Conservation (phyloP, 1,284 basidiomycete genomes). For the Uromyces viciae-fabae region DNA sequence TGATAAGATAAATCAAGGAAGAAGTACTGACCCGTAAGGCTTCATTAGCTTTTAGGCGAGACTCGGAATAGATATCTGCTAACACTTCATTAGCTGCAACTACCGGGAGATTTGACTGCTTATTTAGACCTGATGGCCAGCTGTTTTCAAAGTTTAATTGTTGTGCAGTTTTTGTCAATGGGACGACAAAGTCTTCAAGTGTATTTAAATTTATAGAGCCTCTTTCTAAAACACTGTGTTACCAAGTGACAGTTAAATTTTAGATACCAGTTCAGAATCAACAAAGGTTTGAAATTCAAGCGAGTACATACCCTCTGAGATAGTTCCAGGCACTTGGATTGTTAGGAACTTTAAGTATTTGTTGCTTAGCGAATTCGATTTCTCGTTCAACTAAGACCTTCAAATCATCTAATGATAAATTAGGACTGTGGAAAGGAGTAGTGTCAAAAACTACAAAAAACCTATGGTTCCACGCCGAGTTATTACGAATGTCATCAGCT, state of each 20-base stretch:
- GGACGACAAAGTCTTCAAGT: conserved; percentile 64
- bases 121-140: conserved; percentile 60
- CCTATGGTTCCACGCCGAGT: conserved; percentile 96
- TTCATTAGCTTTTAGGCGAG: conserved; percentile 57
- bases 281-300: conserved; percentile 5
- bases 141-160: conserved; percentile 52
- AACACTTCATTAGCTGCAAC: conserved; percentile 76
- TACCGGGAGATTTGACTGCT: conserved; percentile 69
- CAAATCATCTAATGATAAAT: not conserved
- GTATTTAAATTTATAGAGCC: conserved; percentile 63
- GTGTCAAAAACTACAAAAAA: conserved; percentile 78
- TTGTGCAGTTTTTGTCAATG: conserved; percentile 52
- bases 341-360: conserved; percentile 80
- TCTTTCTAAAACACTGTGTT: conserved; percentile 62
- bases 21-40: conserved; percentile 33
- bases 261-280: not conserved
- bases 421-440: not conserved
- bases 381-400: not conserved
- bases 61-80: conserved; percentile 70
- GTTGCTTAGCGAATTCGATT: conserved; percentile 62
- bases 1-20: not conserved
- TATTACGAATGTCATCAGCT: conserved; percentile 78
- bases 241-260: too few species aligned
- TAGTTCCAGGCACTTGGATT: conserved; percentile 94
- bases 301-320: conserved; percentile 63